Evolutionary conservation across 129 eudicot species (phyloP), one percentile per base, ranked within the genome.

Genomic region (Flaveria sonorensis): DNA sequence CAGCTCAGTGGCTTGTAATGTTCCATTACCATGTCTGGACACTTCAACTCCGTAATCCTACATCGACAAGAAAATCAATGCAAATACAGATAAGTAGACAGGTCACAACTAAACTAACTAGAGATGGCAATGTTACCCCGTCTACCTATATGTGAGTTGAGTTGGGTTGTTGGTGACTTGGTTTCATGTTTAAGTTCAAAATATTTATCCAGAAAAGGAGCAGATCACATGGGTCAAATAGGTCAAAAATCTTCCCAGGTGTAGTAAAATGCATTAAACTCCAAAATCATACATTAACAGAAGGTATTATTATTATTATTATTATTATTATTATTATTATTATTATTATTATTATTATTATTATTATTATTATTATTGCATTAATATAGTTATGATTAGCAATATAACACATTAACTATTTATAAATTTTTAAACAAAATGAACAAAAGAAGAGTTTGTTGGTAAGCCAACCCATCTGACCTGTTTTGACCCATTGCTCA

Each of bases 11-110:
- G 83, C 72, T 86, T 89, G 56, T 91, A 94, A 56, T 63, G 84
- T 67, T 83, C 87, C 63, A 90, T 93, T 70, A 89, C 87, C 74
- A 71, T 68, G 42, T 87, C 93, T 1, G 99, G 93, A 82, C 99
- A 94, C 87, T 86, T 94, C 28, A 89, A 76, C 86, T 89, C 96
- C 81, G 75, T 83, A 78, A 83, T 65, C 83, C 99, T 94, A 76
- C 60, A 84, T 67, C 70, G 46, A 68, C 56, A 63, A 69, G 7
- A 68, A 15, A 72, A 73, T 13, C 11, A 72, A 62, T 11, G 10
- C 55, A 73, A 52, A 55, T 52, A 47, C 18, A 63, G 45, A 74
- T 6, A 19, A 16, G 20, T 51, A 46, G 23, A 2, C 8, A 19
- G 24, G 30, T 61, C 47, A 53, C 59, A 15, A 47, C 39, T 18